phyloP scores from a whole-genome alignment of 768 basidiomycete genomes.

The Leccinum subtestaceum region DNA sequence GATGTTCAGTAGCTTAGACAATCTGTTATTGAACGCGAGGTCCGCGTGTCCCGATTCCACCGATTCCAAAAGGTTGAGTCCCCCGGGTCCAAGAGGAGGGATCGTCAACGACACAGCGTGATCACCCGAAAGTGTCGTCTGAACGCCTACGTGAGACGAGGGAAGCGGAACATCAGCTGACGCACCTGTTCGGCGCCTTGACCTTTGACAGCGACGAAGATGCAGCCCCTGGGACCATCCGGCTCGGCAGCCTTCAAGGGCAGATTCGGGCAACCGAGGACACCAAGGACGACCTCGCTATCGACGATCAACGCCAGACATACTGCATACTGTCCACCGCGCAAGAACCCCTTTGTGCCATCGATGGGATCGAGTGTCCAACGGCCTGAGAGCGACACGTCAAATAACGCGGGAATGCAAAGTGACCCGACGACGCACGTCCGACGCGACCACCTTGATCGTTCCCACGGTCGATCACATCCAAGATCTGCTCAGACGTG shows the following conservation, averaged over 20 bases:
- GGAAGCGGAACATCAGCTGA: background rate
- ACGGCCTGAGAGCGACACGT: constrained; percentile 48
- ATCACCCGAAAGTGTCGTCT: constrained; percentile 55
- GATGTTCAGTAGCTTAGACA: constrained; percentile 66
- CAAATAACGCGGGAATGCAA: background rate
- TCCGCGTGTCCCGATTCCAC: constrained; percentile 91
- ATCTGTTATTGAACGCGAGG: constrained; percentile 77
- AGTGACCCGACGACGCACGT: constrained; percentile 45
- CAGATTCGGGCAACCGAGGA: constrained; percentile 93
- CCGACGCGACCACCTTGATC: constrained; percentile 69
- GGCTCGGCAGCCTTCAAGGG: constrained; percentile 53
- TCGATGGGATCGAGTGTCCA: constrained; percentile 92
- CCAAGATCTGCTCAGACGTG: constrained; percentile 46
- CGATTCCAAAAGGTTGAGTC: constrained; percentile 79
- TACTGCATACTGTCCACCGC: constrained; percentile 91
- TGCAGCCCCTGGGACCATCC: constrained; percentile 64
- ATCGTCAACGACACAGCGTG: constrained; percentile 53
- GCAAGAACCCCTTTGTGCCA: constrained; percentile 90
- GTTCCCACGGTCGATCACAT: constrained; percentile 84
- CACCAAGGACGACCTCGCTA: constrained; percentile 73
- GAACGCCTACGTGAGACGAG: background rate
- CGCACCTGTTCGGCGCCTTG: constrained; percentile 76
- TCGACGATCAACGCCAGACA: constrained; percentile 84
- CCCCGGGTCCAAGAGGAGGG: constrained; percentile 36
- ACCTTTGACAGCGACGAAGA: constrained; percentile 86